Evolutionary conservation across 768 basidiomycete species (phyloP).

Genomic region (Naganishia friedmannii): DNA sequence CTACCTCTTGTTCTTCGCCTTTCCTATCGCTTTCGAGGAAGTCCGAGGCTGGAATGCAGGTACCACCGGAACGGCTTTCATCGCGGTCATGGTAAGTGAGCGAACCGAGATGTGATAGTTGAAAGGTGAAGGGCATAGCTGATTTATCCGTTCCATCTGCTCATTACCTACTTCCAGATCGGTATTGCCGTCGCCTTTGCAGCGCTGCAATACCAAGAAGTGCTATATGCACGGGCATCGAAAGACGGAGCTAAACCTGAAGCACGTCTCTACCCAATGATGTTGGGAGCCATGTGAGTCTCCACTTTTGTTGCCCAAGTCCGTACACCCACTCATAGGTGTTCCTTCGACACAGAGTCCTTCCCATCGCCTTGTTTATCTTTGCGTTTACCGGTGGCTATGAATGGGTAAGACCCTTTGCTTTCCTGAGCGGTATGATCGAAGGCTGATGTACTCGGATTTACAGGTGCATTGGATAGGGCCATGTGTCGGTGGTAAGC

Average conservation of each 20-base stretch:
- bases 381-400: constrained; percentile 67
- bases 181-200: constrained; percentile 35
- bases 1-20: constrained; percentile 42
- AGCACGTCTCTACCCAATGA: constrained; percentile 43
- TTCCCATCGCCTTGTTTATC: constrained; percentile 68
- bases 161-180: constrained; percentile 22
- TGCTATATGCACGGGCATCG: constrained; percentile 35
- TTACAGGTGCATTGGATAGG: constrained; percentile 64
- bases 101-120: background rate
- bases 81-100: constrained; percentile 37
- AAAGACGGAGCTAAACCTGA: constrained; percentile 34
- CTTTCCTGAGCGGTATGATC: background rate
- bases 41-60: constrained; percentile 37
- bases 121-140: background rate
- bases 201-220: constrained; percentile 39
- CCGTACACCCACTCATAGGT: background rate
- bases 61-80: constrained; percentile 38
- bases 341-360: constrained; percentile 39
- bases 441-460: background rate
- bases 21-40: constrained; percentile 39
- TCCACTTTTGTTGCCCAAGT: background rate
- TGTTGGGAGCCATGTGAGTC: constrained; percentile 38
- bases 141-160: background rate
- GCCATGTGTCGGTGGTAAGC: constrained; percentile 59
- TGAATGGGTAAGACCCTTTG: constrained; percentile 38